Base-by-base conservation (phyloP, 306 rosid species). In the Acmispon strigosus region DNA sequence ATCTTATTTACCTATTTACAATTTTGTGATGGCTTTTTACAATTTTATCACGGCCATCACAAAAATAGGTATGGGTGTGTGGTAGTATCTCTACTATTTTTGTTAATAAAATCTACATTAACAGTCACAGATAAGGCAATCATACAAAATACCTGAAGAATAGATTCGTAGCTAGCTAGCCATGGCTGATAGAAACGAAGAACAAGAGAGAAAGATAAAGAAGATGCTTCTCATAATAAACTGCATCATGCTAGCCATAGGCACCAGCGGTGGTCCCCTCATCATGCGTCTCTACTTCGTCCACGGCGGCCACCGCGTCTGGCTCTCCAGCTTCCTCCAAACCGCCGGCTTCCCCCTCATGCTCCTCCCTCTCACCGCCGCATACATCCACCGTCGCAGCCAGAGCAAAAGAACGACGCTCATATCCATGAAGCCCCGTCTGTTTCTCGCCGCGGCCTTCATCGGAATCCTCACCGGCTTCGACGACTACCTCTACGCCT, bases 311-410 rank as follows among this genome's bases (percentile, higher is more conserved):
- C 48, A 84, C 0, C 86, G 96, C 0, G 80, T 89, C 15, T 87
- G 96, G 95, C 88, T 92, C 5, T 86, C 90, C 0, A 56, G 86
- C 83, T 81, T 58, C 70, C 94, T 92, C 7, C 58, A 87, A 70
- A 86, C 96, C 42, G 89, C 78, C 6, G 95, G 89, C 43, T 92
- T 84, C 74, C 98, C 98, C 1, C 1, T 92, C 69, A 72, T 89
- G 47, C 22, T 92, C 10, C 0, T 83, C 20, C 96, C 94, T 9
- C 79, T 89, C 10, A 3, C 50, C 41, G 1, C 76, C 43, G 54
- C 77, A 6, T 86, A 82, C 81, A 1, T 69, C 76, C 83, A 81
- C 73, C 97, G 89, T 29, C 70, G 66, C 66, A 50, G 11, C 5
- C 6, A 1, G 8, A 32, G 37, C 8, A 32, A 32, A 32, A 32